Conservation (phyloP, 306 rosid species). For the Prunus davidiana region DNA sequence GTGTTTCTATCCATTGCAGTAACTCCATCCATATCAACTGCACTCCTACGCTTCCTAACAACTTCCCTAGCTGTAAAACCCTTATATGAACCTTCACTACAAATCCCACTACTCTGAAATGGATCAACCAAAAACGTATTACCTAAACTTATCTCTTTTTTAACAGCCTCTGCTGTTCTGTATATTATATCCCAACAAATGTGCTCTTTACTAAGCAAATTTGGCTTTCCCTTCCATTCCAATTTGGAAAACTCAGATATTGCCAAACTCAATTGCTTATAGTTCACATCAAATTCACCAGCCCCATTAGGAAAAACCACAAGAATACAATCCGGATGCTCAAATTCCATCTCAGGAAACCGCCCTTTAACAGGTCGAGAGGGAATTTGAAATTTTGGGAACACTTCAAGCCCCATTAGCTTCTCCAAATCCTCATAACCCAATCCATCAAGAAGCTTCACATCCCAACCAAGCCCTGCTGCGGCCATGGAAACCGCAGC, state of each 20-base stretch:
- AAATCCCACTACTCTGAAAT: constrained; percentile 56
- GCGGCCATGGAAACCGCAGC: constrained; percentile 88
- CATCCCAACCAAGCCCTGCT: constrained; percentile 86
- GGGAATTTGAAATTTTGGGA: constrained; percentile 57
- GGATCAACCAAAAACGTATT: constrained; percentile 41
- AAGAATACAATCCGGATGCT: constrained; percentile 88
- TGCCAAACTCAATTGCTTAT: constrained; percentile 49
- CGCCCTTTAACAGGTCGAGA: constrained; percentile 63
- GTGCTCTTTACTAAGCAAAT: constrained; percentile 83
- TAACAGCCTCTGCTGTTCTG: constrained; percentile 66
- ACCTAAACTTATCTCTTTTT: constrained; percentile 50
- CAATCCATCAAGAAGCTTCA: constrained; percentile 71
- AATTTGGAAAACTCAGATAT: constrained; percentile 46
- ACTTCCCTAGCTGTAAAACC: constrained; percentile 65
- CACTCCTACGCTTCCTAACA: constrained; percentile 86
- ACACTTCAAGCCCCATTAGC: constrained; percentile 68
- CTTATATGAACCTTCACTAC: constrained; percentile 47
- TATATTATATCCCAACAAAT: constrained; percentile 87
- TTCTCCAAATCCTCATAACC: constrained; percentile 70
- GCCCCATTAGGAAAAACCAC: constrained; percentile 60
- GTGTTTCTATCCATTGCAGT: constrained; percentile 58
- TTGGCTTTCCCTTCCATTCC: constrained; percentile 80
- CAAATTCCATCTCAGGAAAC: constrained; percentile 78
- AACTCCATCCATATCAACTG: constrained; percentile 90
- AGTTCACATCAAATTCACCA: constrained; percentile 53